Percentiles rank a stretch among this genome's conserved stretches.
phyloP scores from a whole-genome alignment of 2,329 filamentous ascomycete genomes.

The Mycosphaerelloides madeirae region DNA sequence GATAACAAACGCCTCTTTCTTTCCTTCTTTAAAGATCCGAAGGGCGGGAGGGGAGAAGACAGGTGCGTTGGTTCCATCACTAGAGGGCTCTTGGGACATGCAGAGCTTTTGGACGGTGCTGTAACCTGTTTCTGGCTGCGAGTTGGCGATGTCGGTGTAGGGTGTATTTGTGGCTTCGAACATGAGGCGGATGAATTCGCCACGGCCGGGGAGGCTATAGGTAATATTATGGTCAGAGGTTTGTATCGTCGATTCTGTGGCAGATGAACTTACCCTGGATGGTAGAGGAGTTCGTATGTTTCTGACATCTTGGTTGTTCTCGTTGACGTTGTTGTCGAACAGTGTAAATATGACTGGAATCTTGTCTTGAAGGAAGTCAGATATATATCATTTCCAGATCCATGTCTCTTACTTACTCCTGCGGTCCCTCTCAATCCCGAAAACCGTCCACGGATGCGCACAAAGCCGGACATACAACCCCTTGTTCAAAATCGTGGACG shows the following conservation, averaged over 20 bases:
- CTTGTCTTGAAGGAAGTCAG: too few relatives aligned
- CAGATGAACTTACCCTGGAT: constrained; percentile 32
- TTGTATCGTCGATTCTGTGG: too few relatives aligned
- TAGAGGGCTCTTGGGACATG: constrained; percentile 33
- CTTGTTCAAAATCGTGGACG: too few relatives aligned
- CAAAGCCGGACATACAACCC: too few relatives aligned
- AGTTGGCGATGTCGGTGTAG: constrained; percentile 60
- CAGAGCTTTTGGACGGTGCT: constrained; percentile 48
- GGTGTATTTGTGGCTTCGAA: constrained; percentile 63
- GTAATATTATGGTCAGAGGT: too few relatives aligned
- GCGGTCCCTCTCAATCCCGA: too few relatives aligned
- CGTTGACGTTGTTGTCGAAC: neutral
- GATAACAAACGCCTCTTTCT: constrained; percentile 56
- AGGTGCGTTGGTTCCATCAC: constrained; percentile 55
- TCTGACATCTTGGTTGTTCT: neutral
- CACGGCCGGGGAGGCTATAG: constrained; percentile 71
- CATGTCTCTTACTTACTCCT: too few relatives aligned
- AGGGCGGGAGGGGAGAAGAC: constrained; percentile 64
- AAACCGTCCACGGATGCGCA: too few relatives aligned
- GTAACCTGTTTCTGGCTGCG: constrained; percentile 45
- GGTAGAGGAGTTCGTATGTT: constrained; percentile 54
- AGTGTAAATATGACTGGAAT: too few relatives aligned
- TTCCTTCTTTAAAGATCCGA: constrained; percentile 43
- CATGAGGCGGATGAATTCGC: constrained; percentile 66
- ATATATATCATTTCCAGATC: too few relatives aligned